phyloP scores from a whole-genome alignment of 2,329 filamentous ascomycete species.

The Fusarium nurragi region DNA sequence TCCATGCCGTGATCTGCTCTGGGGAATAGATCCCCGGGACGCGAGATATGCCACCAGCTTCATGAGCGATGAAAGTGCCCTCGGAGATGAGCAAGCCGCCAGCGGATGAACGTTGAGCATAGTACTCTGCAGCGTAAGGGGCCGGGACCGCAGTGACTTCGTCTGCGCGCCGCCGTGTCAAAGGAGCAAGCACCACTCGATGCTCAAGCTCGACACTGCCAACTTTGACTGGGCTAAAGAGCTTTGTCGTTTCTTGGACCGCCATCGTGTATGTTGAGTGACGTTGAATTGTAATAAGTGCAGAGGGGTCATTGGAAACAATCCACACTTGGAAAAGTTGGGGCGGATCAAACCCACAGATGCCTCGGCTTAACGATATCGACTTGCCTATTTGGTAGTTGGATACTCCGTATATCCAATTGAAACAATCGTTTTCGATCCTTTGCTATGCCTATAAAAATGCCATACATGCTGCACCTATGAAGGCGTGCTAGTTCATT shows the following conservation, averaged over 20 bases:
- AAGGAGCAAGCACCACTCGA: constrained; percentile 63
- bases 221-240: constrained; percentile 56
- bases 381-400: neutral
- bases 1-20: constrained; percentile 68
- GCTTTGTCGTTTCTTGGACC: constrained; percentile 28
- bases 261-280: constrained; percentile 10
- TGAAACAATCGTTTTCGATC: too few species aligned
- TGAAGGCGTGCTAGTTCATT: too few species aligned
- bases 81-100: constrained; percentile 58
- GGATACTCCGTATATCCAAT: neutral
- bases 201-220: constrained; percentile 52
- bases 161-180: constrained; percentile 63
- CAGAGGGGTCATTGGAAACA: neutral
- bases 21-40: constrained; percentile 63
- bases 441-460: too few species aligned
- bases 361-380: constrained; percentile 9
- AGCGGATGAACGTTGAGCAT: constrained; percentile 56
- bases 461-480: too few species aligned
- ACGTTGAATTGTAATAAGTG: neutral
- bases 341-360: constrained; percentile 1
- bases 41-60: constrained; percentile 45
- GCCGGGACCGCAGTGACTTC: constrained; percentile 46
- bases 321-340: neutral
- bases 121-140: constrained; percentile 55
- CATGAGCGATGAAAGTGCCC: constrained; percentile 55